Percentiles rank a stretch among this genome's conserved stretches.
Conservation (phyloP, 768 basidiomycete genomes). For the Tulasnella sp. region DNA sequence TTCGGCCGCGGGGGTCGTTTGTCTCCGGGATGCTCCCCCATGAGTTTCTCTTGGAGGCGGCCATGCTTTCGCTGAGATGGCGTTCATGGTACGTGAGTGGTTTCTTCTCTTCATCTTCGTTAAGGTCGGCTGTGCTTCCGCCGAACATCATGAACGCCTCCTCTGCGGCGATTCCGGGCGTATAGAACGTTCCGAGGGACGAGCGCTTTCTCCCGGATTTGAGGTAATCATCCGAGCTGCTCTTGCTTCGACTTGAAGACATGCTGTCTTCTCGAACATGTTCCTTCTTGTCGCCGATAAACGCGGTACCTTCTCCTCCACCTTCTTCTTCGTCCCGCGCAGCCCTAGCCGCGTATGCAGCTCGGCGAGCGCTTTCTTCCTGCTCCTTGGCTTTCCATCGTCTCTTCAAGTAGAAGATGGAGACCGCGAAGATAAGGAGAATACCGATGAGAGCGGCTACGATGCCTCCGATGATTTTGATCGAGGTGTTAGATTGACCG, state of each 20-base stretch:
- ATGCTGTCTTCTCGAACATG: neutral
- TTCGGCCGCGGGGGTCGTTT: neutral
- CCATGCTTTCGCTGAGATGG: neutral
- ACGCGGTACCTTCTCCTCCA: neutral
- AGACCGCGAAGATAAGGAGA: neutral
- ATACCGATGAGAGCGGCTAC: neutral
- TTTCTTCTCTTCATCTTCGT: neutral
- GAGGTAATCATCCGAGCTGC: neutral
- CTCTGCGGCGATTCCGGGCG: neutral
- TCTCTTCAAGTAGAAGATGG: constrained; percentile 1
- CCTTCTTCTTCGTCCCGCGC: neutral
- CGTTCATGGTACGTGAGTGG: neutral
- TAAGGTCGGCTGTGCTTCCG: neutral
- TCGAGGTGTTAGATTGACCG: neutral
- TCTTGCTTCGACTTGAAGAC: neutral
- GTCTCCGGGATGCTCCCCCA: neutral
- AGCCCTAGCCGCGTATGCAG: neutral
- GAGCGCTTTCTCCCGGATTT: neutral
- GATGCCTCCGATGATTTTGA: constrained; percentile 4
- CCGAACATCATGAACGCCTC: neutral
- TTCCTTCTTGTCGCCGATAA: neutral
- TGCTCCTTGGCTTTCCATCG: neutral
- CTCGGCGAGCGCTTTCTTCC: neutral
- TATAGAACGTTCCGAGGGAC: neutral
- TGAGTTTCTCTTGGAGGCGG: neutral